These are phyloP conservation scores for Corymbia citriodora DNA, from an alignment of 441 rosid genomes.

Conservation along the genomic window DNA sequence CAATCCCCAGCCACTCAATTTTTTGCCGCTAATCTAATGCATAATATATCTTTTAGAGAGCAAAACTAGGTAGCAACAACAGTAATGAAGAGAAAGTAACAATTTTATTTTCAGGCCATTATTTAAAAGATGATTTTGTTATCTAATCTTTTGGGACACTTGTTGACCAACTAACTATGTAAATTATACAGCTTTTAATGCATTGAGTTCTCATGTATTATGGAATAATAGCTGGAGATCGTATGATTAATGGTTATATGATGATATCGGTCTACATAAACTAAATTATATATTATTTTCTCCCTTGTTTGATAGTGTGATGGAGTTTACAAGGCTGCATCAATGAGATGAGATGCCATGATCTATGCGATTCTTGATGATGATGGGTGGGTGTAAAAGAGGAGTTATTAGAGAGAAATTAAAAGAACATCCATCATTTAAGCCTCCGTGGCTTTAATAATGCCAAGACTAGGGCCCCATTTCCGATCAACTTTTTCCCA, in stretches of 20 bases:
- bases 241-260: not conserved
- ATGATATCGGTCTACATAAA: too few species aligned
- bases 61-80: too few species aligned
- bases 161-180: not conserved
- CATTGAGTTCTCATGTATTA: not conserved
- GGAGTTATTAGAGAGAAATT: too few species aligned
- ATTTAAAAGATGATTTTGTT: too few species aligned
- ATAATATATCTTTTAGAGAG: too few species aligned
- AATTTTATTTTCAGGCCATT: not conserved
- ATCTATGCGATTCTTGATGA: not conserved
- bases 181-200: not conserved
- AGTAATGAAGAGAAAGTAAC: too few species aligned
- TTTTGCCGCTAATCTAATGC: too few species aligned
- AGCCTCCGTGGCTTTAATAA: not conserved
- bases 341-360: not conserved
- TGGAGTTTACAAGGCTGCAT: not conserved
- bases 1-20: too few species aligned
- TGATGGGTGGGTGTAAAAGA: not conserved
- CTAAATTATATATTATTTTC: too few species aligned
- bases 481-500: not conserved
- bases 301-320: too few species aligned
- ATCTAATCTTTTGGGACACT: not conserved
- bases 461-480: not conserved
- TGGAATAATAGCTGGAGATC: not conserved
- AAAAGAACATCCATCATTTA: not conserved